Evolutionary conservation across 257 asterid genomes (phyloP), one percentile per base, ranked within the genome.

Genomic region (Solanum medicagineum): DNA sequence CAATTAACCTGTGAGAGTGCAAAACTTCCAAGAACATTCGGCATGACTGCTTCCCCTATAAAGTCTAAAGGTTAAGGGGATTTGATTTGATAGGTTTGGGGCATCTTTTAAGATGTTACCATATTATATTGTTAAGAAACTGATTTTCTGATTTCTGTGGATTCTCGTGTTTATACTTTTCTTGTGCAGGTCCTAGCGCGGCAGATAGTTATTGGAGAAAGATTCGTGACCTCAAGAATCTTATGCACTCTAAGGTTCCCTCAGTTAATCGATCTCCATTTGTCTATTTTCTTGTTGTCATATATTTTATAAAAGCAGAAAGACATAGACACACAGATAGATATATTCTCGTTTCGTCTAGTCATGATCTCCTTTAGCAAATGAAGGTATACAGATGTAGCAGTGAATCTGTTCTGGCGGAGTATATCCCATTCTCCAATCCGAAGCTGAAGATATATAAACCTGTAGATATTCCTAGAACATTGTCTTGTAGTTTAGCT

Each of bases 41-140:
- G 99, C 86, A 93, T 94, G 98, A 94, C 98, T 63, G 98, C 99
- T 81, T 93, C 97, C 74, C 99, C 98, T 57, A 93, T 96, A 87
- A 96, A 96, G 89, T 91, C 98, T 44, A 96, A 96, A 93, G 97
- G 98, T 93, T 74, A 14, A 73, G 32, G 42, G 51, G 84, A 62
- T 81, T 19, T 59, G 59, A 85, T 60, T 44, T 68, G 42, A 13
- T 68, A 32, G 29, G 49, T 74, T 53, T 65, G 20, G n/a, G 53
- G 7, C 6, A 85, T 63, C 59, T 8, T 24, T 10, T 81, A 40
- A 47, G 36, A 74, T 74, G 42, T 24, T 75, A 22, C 32, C 7
- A 22, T 22, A 49, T 75, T 59, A 7, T 14, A 49, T 22, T 49
- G 8, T 75, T 49, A 75, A 15, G 7, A 10, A 47, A 49, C 60